A percentile compares a stretch with the other conserved stretches of the same genome.
Conservation (phyloP, 495 filamentous ascomycete genomes). For the Annulohypoxylon bovei region DNA sequence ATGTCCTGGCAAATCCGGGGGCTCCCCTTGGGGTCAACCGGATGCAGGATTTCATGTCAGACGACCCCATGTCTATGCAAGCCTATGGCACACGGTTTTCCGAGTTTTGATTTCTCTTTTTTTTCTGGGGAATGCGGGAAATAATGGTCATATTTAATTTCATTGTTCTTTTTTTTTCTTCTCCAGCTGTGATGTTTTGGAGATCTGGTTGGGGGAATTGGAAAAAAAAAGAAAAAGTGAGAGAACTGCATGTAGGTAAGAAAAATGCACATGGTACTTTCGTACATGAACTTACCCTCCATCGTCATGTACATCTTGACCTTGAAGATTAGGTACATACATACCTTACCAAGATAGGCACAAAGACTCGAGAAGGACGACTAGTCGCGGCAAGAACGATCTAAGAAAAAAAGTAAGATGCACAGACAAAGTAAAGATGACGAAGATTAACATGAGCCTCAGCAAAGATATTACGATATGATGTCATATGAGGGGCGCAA, state of each 20-base stretch:
- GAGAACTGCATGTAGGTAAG: background rate
- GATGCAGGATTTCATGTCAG: conserved; percentile 43
- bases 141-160: conserved; percentile 31
- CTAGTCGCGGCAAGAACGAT: conserved; percentile 1
- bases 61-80: conserved; percentile 41
- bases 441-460: conserved; percentile 30
- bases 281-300: background rate
- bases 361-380: conserved; percentile 17
- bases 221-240: background rate
- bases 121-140: conserved; percentile 43
- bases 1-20: conserved; percentile 40
- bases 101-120: conserved; percentile 16
- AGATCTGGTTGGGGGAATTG: conserved; percentile 15
- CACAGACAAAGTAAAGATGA: conserved; percentile 29
- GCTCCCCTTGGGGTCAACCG: conserved; percentile 38
- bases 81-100: conserved; percentile 29
- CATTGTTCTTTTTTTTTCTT: conserved; percentile 3
- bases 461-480: conserved; percentile 19
- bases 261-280: background rate
- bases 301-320: too few relatives aligned
- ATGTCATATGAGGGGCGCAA: conserved; percentile 36
- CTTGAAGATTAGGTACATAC: background rate
- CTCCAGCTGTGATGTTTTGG: background rate
- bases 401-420: conserved; percentile 10
- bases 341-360: conserved; percentile 9